These are phyloP conservation scores for Azolla pinnata DNA, from an alignment of 75 land plant species.

Conservation along the genomic window DNA sequence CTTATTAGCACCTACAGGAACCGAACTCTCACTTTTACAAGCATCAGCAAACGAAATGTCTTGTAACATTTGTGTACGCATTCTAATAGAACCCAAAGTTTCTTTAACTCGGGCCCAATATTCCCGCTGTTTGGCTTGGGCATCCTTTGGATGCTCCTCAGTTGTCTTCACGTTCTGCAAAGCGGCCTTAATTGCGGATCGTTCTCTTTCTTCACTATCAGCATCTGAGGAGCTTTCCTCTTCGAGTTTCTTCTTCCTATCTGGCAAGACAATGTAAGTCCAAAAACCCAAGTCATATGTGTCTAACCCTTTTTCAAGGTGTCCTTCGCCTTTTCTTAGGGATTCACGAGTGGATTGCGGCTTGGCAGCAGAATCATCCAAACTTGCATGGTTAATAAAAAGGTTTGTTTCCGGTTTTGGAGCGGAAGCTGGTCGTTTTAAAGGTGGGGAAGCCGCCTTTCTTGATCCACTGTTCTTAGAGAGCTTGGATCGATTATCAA, in stretches of 20 bases:
- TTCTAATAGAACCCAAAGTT: background rate
- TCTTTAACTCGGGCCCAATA: constrained; percentile 10
- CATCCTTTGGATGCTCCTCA: background rate
- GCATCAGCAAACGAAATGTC: constrained; percentile 13
- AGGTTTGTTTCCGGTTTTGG: no score
- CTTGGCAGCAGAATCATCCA: no score
- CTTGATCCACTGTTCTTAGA: no score
- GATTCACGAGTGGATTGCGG: no score
- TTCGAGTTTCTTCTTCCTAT: background rate
- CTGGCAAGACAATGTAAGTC: background rate
- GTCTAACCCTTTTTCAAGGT: background rate
- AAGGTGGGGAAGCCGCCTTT: no score
- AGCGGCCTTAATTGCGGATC: background rate
- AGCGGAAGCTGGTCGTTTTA: no score
- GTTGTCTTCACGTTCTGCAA: background rate
- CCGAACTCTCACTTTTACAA: background rate
- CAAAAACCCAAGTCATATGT: constrained; percentile 3
- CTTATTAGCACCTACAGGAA: background rate
- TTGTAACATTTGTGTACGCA: constrained; percentile 15
- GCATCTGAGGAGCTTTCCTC: background rate
- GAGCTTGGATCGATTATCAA: no score
- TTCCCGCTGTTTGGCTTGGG: background rate
- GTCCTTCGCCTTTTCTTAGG: no score
- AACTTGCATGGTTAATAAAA: no score
- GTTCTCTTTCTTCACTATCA: constrained; percentile 2